A percentile compares a stretch with the other conserved stretches of the same genome.
These are phyloP conservation scores for Paraglomus brasilianum DNA, from an alignment of 192 early-diverging fungal genomes.

Conservation along the genomic window DNA sequence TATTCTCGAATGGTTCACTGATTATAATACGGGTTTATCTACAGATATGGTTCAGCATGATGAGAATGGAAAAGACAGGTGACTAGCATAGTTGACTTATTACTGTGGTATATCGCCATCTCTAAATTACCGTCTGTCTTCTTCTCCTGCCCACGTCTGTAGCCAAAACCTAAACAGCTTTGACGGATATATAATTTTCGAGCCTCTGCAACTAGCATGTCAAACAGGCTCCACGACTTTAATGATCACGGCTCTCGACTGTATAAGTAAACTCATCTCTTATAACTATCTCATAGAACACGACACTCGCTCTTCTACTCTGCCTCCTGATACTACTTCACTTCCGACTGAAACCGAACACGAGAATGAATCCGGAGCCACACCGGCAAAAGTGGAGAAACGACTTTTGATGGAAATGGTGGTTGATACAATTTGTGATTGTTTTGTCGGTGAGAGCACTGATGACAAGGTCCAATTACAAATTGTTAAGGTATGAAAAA, in stretches of 20 bases:
- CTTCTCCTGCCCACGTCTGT: slow-evolving; percentile 11
- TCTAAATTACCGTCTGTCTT: background rate
- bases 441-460: slow-evolving; percentile 75
- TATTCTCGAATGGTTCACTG: background rate
- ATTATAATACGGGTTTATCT: background rate
- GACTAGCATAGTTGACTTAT: slow-evolving; percentile 27
- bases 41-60: slow-evolving; percentile 40
- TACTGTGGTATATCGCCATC: background rate
- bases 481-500: slow-evolving; percentile 68
- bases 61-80: slow-evolving; percentile 35
- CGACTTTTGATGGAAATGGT: slow-evolving; percentile 62
- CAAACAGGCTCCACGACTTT: slow-evolving; percentile 60
- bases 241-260: slow-evolving; percentile 72
- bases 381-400: slow-evolving; percentile 26
- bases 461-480: slow-evolving; percentile 89
- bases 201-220: slow-evolving; percentile 73
- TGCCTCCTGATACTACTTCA: slow-evolving; percentile 12
- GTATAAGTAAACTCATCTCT: slow-evolving; percentile 76
- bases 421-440: slow-evolving; percentile 74
- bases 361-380: background rate
- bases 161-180: slow-evolving; percentile 27
- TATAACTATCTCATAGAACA: slow-evolving; percentile 59
- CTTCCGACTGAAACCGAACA: slow-evolving; percentile 4
- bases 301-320: slow-evolving; percentile 24
- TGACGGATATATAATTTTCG: slow-evolving; percentile 51